phyloP scores from a whole-genome alignment of 495 filamentous ascomycete genomes.

The Podospora bellae-mahoneyi region DNA sequence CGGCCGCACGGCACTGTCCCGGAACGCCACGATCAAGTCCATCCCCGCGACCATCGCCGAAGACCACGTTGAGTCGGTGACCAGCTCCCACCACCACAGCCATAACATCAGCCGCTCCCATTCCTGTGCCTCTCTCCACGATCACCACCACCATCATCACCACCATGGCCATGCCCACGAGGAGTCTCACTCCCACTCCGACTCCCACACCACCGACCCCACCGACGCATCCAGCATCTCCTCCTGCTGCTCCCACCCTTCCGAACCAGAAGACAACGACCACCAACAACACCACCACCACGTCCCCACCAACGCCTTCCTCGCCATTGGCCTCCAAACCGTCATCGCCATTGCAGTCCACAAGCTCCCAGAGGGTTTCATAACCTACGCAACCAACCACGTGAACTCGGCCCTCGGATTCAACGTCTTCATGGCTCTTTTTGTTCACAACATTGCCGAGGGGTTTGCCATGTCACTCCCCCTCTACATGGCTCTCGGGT shows the following conservation, averaged over 20 bases:
- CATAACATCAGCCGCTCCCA: slow-evolving; percentile 29
- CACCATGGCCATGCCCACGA: slow-evolving; percentile 15
- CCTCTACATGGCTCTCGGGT: slow-evolving; percentile 79
- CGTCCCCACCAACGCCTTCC: slow-evolving; percentile 90
- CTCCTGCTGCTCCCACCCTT: slow-evolving; percentile 23
- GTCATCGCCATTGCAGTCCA: slow-evolving; percentile 91
- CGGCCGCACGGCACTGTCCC: slow-evolving; percentile 25
- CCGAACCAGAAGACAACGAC: slow-evolving; percentile 39
- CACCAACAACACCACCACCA: slow-evolving; percentile 87
- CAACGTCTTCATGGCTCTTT: slow-evolving; percentile 89
- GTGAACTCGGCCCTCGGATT: slow-evolving; percentile 83
- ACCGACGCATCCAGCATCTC: neutral
- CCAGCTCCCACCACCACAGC: slow-evolving; percentile 28
- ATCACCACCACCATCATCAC: slow-evolving; percentile 19
- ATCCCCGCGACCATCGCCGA: slow-evolving; percentile 21
- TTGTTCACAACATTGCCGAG: slow-evolving; percentile 97
- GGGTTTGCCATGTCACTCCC: slow-evolving; percentile 93
- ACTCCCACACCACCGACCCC: slow-evolving; percentile 30
- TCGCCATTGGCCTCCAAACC: slow-evolving; percentile 89
- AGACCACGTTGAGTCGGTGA: slow-evolving; percentile 20
- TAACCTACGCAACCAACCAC: slow-evolving; percentile 97
- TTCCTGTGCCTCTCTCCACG: slow-evolving; percentile 24
- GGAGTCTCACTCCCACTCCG: slow-evolving; percentile 21
- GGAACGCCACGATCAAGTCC: slow-evolving; percentile 24
- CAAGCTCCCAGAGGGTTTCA: slow-evolving; percentile 97